Percentiles rank a stretch among this genome's conserved stretches.
Evolutionary conservation across 345 rosid genomes (phyloP).

Genomic region (Citrus trifoliata): DNA sequence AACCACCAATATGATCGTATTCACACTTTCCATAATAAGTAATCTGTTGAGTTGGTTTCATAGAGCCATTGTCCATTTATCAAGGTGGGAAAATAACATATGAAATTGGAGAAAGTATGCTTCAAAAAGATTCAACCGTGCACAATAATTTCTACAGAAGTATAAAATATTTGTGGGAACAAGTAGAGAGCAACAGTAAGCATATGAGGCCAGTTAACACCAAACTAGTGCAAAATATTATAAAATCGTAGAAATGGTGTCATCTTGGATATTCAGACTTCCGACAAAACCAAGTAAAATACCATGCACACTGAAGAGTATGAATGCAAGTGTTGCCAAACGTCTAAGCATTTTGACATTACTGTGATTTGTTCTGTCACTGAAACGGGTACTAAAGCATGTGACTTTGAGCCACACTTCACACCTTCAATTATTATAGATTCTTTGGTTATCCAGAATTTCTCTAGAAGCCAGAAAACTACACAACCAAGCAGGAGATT

Average conservation of each 20-base stretch:
- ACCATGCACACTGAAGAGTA: not conserved
- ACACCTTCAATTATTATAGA: not conserved
- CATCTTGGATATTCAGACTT: not conserved
- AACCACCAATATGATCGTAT: not conserved
- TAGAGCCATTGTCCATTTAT: not conserved
- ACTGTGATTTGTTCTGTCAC: not conserved
- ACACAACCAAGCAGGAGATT: not conserved
- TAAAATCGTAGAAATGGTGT: not conserved
- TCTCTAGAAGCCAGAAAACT: not conserved
- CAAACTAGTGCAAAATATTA: not conserved
- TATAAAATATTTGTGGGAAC: not conserved
- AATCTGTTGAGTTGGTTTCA: not conserved
- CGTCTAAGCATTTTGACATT: not conserved
- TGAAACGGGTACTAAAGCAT: not conserved
- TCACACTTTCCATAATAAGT: not conserved
- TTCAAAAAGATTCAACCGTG: not conserved
- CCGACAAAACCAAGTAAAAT: not conserved
- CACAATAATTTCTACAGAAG: not conserved
- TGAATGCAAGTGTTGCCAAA: not conserved
- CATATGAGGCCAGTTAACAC: not conserved
- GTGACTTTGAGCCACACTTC: not conserved
- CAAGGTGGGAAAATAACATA: conserved; percentile 1
- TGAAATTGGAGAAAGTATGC: not conserved
- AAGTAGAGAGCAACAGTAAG: not conserved
- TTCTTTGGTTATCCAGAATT: not conserved